Evolutionary conservation across 163 green algal species (phyloP), one percentile per base, ranked within the genome.

Genomic region (Chlamydomonas reinhardtii): DNA sequence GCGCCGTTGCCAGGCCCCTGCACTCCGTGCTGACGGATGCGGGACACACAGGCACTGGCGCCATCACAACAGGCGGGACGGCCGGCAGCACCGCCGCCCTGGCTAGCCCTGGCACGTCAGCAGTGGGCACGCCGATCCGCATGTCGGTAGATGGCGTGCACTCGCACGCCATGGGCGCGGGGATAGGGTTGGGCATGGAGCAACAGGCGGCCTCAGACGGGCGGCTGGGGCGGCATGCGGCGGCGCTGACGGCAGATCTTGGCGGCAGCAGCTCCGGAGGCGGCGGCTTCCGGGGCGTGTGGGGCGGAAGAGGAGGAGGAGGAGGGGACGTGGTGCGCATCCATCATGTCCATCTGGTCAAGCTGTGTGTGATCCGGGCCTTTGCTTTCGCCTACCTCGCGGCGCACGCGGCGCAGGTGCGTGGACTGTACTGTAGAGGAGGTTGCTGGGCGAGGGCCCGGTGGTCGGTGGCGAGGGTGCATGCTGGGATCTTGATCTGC

Each of bases 291-390:
- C 39, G 62, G 29, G 20, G n/a, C 32, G 25, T 27, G 14, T 8
- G 77, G 25, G 19, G 66, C 43, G 2, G n/a, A n/a, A n/a, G n/a
- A n/a, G n/a, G n/a, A 22, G n/a, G 29, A 2, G 2, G 61, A 12
- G 34, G 8, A 2, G 20, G 11, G 2, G 29, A 9, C 0, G 35
- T 6, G 66, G 68, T 86, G 17, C 70, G 70, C 14, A 59, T 86
- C 3, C 56, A 86, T 56, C 48, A 48, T 1, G 31, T 35, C 15
- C 80, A 86, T 56, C 25, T 86, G n/a, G 34, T 79, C 6, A 79
- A 79, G 80, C 80, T 80, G 70, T 86, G 70, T 37, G 80, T 79
- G 16, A 79, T 86, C 19, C 69, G 80, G 2, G 35, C 70, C 35
- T 86, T 86, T 52, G 80, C 56, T 0, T 48, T 86, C 27, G 56